Evolutionary conservation across 768 basidiomycete genomes (phyloP).

Genomic region (Leccinum subtestaceum): DNA sequence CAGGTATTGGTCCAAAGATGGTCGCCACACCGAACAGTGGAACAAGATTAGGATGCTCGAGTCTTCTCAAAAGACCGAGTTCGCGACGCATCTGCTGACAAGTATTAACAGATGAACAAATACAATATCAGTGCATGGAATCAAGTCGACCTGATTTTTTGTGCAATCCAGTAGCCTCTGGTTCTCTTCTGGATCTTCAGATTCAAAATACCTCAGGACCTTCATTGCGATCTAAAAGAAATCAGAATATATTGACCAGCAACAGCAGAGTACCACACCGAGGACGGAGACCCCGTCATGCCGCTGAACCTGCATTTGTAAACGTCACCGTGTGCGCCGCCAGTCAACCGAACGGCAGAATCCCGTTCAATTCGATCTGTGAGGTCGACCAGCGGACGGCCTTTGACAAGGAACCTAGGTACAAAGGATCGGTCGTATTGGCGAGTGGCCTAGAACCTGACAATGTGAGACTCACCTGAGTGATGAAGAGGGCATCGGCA

Average conservation of each 20-base stretch:
- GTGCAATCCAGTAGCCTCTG: not conserved
- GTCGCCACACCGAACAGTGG: not conserved
- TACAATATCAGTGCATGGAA: not conserved
- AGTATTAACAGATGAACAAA: not conserved
- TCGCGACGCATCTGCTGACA: not conserved
- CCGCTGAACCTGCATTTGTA: conserved; percentile 3
- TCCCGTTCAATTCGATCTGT: not conserved
- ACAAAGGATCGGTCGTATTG: not conserved
- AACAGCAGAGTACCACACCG: not conserved
- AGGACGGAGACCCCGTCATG: not conserved
- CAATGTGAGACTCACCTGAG: too few relatives aligned
- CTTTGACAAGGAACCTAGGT: not conserved
- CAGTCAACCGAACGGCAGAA: not conserved
- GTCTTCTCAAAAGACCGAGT: conserved; percentile 2
- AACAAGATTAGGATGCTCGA: not conserved
- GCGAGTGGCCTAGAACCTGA: too few relatives aligned
- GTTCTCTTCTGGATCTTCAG: not conserved
- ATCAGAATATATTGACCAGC: not conserved
- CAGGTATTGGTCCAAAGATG: not conserved
- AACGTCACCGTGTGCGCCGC: conserved; percentile 1
- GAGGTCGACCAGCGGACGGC: conserved; percentile 1
- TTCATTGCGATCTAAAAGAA: not conserved
- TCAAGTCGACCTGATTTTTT: not conserved
- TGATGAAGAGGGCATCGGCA: too few relatives aligned
- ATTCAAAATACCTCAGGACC: not conserved